phyloP scores from a whole-genome alignment of 345 rosid genomes.

The Eucalyptus rudis region DNA sequence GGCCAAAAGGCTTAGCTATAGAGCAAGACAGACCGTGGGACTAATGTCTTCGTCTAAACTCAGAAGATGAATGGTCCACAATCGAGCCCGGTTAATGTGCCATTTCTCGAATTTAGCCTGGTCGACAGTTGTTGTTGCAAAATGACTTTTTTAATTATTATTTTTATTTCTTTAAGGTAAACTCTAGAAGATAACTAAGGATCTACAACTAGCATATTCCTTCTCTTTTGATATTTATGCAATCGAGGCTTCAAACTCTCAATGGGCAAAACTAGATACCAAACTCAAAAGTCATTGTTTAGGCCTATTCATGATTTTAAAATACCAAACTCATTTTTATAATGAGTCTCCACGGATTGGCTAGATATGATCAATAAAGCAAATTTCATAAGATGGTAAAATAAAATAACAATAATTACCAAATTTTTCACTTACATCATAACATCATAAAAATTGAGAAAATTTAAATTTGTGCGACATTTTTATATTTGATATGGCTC shows the following conservation, averaged over 20 bases:
- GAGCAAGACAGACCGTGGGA: neutral
- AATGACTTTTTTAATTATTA: neutral
- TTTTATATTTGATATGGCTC: neutral
- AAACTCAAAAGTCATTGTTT: neutral
- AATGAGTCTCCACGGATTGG: accelerated
- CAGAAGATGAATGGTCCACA: neutral
- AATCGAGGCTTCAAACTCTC: neutral
- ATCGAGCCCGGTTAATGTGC: neutral
- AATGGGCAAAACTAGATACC: neutral
- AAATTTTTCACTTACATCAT: neutral
- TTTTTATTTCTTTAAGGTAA: neutral
- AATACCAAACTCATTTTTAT: neutral
- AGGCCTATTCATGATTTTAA: neutral
- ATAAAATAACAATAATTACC: neutral
- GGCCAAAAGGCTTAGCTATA: neutral
- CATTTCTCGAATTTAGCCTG: neutral
- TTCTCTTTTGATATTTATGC: neutral
- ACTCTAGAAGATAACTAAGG: neutral
- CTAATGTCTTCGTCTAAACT: too few relatives aligned
- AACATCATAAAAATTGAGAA: neutral
- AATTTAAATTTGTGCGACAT: neutral
- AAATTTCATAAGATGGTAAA: neutral
- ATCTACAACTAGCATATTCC: neutral
- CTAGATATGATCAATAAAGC: neutral
- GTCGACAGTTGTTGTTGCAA: neutral